Percentiles rank a stretch among this genome's conserved stretches.
phyloP scores from a whole-genome alignment of 306 rosid genomes.

The Styphnolobium japonicum region DNA sequence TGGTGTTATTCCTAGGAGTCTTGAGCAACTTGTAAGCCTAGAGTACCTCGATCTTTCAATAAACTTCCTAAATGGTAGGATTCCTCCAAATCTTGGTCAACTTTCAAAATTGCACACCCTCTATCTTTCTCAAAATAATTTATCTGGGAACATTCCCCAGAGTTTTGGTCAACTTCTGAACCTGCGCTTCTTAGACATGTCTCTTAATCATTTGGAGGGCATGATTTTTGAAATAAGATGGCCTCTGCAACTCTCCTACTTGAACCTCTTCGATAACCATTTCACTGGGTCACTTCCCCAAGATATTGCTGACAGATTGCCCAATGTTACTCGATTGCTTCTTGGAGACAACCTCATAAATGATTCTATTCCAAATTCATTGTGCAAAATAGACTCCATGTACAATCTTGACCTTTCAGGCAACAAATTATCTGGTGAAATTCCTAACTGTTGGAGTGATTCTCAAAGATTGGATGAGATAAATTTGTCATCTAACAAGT shows the following conservation, averaged over 20 bases:
- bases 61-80: background rate
- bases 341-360: slow-evolving; percentile 12
- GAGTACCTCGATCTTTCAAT: background rate
- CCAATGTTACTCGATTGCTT: background rate
- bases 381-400: background rate
- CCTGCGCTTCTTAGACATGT: background rate
- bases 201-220: background rate
- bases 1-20: background rate
- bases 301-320: background rate
- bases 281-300: background rate
- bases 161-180: background rate
- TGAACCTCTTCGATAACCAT: background rate
- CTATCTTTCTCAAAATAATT: background rate
- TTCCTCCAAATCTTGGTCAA: background rate
- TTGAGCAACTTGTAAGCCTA: background rate
- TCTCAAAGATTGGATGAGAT: background rate
- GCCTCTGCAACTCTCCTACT: background rate
- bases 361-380: slow-evolving; percentile 18
- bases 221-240: background rate
- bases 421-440: slow-evolving; percentile 19
- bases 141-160: background rate
- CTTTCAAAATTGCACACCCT: background rate
- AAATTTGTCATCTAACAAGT: background rate
- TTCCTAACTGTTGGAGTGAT: background rate
- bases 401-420: background rate